Percentiles rank a stretch among this genome's conserved stretches.
phyloP scores from a whole-genome alignment of 331 rosid genomes.

The Rosa hybrid region DNA sequence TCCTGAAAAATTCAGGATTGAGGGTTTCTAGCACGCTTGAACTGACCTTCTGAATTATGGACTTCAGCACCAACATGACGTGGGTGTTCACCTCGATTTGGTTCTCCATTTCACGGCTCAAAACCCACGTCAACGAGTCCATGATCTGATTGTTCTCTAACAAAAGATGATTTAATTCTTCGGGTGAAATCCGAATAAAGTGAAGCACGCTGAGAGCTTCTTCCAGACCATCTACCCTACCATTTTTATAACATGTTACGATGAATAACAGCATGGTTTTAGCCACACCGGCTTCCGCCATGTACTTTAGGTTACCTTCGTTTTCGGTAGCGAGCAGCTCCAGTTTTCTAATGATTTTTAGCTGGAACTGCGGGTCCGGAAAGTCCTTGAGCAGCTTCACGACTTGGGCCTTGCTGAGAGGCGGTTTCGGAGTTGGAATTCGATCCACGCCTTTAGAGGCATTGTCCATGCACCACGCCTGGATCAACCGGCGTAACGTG shows the following conservation, averaged over 20 bases:
- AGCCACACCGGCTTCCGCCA: conserved; percentile 37
- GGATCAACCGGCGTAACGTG: conserved; percentile 42
- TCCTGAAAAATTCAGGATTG: conserved; percentile 31
- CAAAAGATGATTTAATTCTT: conserved; percentile 24
- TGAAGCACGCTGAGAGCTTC: conserved; percentile 60
- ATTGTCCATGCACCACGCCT: conserved; percentile 39
- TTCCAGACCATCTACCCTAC: conserved; percentile 43
- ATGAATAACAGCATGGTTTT: conserved; percentile 46
- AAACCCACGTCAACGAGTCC: conserved; percentile 55
- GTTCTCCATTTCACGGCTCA: conserved; percentile 22
- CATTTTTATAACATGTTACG: conserved; percentile 11
- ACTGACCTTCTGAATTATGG: conserved; percentile 28
- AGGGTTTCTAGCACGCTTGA: conserved; percentile 15
- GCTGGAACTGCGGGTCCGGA: conserved; percentile 7
- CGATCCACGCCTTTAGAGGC: conserved; percentile 23
- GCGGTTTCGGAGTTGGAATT: conserved; percentile 43
- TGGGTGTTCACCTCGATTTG: conserved; percentile 37
- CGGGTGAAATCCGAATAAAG: conserved; percentile 35
- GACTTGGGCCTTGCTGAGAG: conserved; percentile 31
- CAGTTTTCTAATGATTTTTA: conserved; percentile 15
- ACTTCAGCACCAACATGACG: conserved; percentile 37
- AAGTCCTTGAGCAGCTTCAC: conserved; percentile 28
- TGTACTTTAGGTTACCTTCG: conserved; percentile 31
- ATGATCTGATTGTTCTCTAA: conserved; percentile 35
- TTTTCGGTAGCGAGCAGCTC: conserved; percentile 32